phyloP scores from a whole-genome alignment of 768 basidiomycete genomes.

The Tephrocybe sp. region DNA sequence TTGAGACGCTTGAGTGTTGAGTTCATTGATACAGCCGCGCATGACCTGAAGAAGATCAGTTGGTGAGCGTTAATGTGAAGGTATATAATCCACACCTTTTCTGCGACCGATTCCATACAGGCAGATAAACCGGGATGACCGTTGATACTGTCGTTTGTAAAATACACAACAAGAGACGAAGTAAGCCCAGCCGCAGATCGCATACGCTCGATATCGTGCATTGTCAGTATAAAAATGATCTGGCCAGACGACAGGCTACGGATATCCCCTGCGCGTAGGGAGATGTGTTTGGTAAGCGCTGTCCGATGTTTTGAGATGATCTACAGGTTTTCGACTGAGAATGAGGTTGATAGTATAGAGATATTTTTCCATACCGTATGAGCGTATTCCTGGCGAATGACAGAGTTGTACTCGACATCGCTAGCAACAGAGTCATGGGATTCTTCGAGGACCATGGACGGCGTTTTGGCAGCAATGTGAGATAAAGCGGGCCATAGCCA shows the following conservation, averaged over 20 bases:
- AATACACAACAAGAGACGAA: constrained; percentile 83
- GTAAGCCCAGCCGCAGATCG: constrained; percentile 79
- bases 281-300: constrained; percentile 63
- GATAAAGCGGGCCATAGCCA: constrained; percentile 78
- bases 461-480: constrained; percentile 85
- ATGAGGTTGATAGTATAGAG: neutral
- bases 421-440: constrained; percentile 81
- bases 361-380: constrained; percentile 48
- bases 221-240: constrained; percentile 78
- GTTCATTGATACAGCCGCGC: constrained; percentile 65
- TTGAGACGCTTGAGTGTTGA: constrained; percentile 73
- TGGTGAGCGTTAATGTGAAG: constrained; percentile 3
- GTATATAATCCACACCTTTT: constrained; percentile 55
- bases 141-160: constrained; percentile 85
- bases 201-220: constrained; percentile 88
- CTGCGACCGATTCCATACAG: constrained; percentile 86
- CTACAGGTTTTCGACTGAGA: constrained; percentile 36
- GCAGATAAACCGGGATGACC: constrained; percentile 60
- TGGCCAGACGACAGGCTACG: constrained; percentile 79
- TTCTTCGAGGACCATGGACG: constrained; percentile 79
- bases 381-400: constrained; percentile 84
- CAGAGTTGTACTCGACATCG: constrained; percentile 91
- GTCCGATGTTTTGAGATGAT: constrained; percentile 68
- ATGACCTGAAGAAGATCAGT: constrained; percentile 58
- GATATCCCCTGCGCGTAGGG: constrained; percentile 65